phyloP scores from a whole-genome alignment of 163 green algal species.

The Volvox carteri region DNA sequence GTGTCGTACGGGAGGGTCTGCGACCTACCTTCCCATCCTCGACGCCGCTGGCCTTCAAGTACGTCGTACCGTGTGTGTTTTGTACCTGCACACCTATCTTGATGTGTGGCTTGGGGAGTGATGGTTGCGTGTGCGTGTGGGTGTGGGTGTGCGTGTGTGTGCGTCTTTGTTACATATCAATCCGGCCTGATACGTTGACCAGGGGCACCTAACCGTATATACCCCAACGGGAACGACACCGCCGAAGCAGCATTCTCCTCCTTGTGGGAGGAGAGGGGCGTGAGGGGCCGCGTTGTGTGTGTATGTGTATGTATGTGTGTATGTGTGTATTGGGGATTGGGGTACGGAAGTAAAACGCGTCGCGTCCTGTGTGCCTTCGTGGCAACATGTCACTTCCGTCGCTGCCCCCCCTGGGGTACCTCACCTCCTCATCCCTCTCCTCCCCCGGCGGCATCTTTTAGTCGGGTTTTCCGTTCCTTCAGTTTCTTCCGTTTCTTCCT shows the following conservation, averaged over 20 bases:
- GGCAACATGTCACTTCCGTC: background rate
- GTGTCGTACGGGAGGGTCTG: constrained; percentile 41
- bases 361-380: background rate
- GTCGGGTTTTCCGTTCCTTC: background rate
- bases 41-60: constrained; percentile 47
- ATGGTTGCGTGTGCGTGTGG: background rate
- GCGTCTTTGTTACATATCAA: background rate
- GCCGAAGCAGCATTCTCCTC: too few relatives aligned
- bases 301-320: background rate
- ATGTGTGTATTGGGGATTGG: background rate
- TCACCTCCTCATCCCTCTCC: background rate
- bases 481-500: background rate
- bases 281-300: too few relatives aligned
- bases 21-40: constrained; percentile 19
- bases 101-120: too few relatives aligned
- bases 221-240: background rate
- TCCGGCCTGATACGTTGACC: background rate
- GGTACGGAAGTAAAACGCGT: background rate
- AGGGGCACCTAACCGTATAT: background rate
- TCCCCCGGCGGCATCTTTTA: background rate
- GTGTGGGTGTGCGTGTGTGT: background rate
- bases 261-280: background rate
- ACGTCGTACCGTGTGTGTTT: too few relatives aligned
- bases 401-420: background rate
- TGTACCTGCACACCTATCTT: too few relatives aligned